These are phyloP conservation scores for Apophysomyces elegans DNA, from an alignment of 371 early-diverging fungal genomes.

Conservation along the genomic window DNA sequence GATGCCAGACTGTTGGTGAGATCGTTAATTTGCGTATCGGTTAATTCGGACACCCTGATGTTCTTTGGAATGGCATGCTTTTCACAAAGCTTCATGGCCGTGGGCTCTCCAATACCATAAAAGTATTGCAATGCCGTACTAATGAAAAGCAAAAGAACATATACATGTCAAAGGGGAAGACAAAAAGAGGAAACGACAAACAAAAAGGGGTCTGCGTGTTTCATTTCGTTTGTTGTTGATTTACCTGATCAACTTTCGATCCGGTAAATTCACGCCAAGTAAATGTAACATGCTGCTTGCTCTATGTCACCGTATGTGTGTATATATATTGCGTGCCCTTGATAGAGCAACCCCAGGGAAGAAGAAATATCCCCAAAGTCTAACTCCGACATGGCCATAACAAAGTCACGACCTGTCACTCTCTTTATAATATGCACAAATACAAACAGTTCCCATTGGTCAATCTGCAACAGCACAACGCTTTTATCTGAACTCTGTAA, in stretches of 20 bases:
- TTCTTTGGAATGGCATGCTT: conserved; percentile 78
- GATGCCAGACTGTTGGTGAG: conserved; percentile 82
- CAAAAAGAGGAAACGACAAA: too few species aligned
- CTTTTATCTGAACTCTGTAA: too few species aligned
- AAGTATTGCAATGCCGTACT: conserved; percentile 78
- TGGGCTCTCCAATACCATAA: conserved; percentile 89
- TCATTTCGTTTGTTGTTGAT: too few species aligned
- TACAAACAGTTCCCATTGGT: too few species aligned
- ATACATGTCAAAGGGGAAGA: too few species aligned
- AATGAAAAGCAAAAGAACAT: too few species aligned
- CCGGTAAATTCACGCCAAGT: conserved; percentile 93
- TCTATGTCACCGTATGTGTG: background rate
- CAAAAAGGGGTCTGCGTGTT: too few species aligned
- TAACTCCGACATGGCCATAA: too few species aligned
- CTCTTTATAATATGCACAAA: too few species aligned
- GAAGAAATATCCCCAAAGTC: background rate
- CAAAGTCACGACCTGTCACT: too few species aligned
- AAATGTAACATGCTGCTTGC: conserved; percentile 77
- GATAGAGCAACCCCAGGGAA: background rate
- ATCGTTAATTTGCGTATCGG: conserved; percentile 86
- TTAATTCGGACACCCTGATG: conserved; percentile 82
- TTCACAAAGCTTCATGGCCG: conserved; percentile 78
- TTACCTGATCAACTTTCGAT: conserved; percentile 81
- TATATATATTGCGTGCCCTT: conserved; percentile 10
- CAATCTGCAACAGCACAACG: too few species aligned